Conservation (phyloP, 108 stramenopile genomes). For the Nannochloropsis granulata region DNA sequence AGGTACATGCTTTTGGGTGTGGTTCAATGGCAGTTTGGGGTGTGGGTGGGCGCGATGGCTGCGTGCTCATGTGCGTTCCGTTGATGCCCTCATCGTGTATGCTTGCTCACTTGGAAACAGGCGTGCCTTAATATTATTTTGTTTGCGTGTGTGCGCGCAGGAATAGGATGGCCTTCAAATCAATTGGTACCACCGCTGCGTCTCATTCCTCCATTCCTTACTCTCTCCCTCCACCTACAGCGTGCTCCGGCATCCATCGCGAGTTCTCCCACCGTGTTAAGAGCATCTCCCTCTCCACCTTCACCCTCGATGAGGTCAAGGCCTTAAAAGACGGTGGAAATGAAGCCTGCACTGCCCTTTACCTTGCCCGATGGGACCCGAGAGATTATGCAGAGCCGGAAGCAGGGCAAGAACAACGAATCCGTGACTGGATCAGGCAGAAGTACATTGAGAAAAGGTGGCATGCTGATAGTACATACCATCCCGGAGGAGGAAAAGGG, state of each 20-base stretch:
- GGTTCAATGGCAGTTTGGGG: too few species aligned
- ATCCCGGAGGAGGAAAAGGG: slow-evolving; percentile 10
- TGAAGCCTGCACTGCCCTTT: slow-evolving; percentile 1
- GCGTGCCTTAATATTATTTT: too few species aligned
- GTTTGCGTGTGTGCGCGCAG: too few species aligned
- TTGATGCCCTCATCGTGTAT: too few species aligned
- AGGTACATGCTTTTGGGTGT: not conserved
- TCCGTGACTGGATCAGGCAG: slow-evolving; percentile 22
- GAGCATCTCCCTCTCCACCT: slow-evolving; percentile 26
- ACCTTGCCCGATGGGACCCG: slow-evolving; percentile 3
- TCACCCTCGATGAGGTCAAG: slow-evolving; percentile 21
- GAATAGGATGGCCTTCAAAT: too few species aligned
- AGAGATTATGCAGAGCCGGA: slow-evolving; percentile 21
- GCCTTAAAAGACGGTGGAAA: slow-evolving; percentile 21
- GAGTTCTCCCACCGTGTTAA: slow-evolving; percentile 32
- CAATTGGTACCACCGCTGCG: too few species aligned
- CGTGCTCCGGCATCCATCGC: not conserved
- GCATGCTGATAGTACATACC: slow-evolving; percentile 4
- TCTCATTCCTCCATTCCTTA: not conserved
- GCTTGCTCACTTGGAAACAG: too few species aligned
- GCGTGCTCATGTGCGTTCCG: too few species aligned
- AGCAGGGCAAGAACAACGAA: not conserved
- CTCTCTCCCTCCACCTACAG: not conserved
- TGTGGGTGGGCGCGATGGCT: too few species aligned
- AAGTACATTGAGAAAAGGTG: slow-evolving; percentile 31